Conservation (phyloP, 257 asterid species). For the Nicotiana paniculata region DNA sequence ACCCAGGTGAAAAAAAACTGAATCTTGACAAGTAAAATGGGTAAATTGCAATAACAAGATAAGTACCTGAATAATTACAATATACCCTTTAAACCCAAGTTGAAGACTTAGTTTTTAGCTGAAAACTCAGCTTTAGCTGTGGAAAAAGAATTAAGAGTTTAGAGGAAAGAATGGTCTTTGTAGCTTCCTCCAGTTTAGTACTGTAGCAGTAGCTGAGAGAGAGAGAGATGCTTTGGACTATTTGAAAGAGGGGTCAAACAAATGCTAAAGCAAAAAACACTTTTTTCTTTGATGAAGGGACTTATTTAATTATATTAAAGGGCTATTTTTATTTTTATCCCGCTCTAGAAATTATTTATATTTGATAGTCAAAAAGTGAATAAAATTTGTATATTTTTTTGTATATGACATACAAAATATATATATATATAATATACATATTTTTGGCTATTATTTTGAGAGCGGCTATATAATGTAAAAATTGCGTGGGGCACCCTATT, state of each 20-base stretch:
- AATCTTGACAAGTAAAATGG: neutral
- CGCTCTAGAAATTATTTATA: no score
- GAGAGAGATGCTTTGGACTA: slow-evolving; percentile 7
- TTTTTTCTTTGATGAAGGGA: neutral
- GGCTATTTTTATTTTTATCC: no score
- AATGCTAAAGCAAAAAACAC: slow-evolving; percentile 3
- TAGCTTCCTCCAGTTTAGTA: neutral
- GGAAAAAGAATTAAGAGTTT: neutral
- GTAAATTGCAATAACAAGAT: neutral
- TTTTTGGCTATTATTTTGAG: no score
- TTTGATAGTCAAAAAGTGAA: no score
- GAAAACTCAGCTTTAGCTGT: neutral
- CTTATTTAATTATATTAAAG: neutral
- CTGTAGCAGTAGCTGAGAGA: neutral
- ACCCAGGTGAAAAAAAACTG: slow-evolving; percentile 3
- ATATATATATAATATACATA: no score
- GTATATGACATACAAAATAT: no score
- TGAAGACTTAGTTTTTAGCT: neutral
- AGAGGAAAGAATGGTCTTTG: neutral
- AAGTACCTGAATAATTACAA: slow-evolving; percentile 8
- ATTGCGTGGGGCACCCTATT: no score
- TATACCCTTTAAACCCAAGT: neutral
- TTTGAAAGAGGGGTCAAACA: slow-evolving; percentile 6
- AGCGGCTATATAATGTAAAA: no score
- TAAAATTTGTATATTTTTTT: no score